phyloP scores from a whole-genome alignment of 192 early-diverging fungal species.

The Gigaspora rosea region DNA sequence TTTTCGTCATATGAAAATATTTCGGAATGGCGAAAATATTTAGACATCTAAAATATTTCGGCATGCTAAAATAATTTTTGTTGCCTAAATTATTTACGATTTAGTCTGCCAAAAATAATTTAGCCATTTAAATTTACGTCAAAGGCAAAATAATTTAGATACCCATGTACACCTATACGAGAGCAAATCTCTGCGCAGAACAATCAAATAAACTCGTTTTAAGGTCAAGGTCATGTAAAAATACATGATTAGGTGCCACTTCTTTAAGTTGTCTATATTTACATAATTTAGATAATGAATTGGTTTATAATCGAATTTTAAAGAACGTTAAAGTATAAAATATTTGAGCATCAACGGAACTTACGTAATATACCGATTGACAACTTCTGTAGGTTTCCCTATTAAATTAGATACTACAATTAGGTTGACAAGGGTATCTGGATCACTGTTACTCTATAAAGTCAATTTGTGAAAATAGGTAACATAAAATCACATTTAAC shows the following conservation, averaged over 20 bases:
- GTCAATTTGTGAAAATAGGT: not conserved
- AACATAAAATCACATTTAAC: not conserved
- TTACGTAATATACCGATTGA: slow-evolving; percentile 66
- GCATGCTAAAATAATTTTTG: no score
- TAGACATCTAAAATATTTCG: no score
- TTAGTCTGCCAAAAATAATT: no score
- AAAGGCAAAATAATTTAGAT: no score
- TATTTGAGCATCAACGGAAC: slow-evolving; percentile 4
- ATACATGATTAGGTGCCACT: slow-evolving; percentile 73
- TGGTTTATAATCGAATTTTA: not conserved
- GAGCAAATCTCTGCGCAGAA: slow-evolving; percentile 52
- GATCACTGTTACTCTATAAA: slow-evolving; percentile 62
- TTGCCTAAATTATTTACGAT: no score
- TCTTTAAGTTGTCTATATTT: slow-evolving; percentile 69
- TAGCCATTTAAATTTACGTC: no score
- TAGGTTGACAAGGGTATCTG: slow-evolving; percentile 88
- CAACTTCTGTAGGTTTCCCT: slow-evolving; percentile 68
- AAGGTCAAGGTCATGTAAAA: slow-evolving; percentile 72
- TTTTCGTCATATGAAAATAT: no score
- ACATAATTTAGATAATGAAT: not conserved
- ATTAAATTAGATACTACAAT: slow-evolving; percentile 71
- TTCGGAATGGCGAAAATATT: no score
- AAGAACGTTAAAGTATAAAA: not conserved
- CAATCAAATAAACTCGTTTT: slow-evolving; percentile 88
- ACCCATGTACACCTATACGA: slow-evolving; percentile 32